A percentile compares a stretch with the other conserved stretches of the same genome.
Evolutionary conservation across 345 rosid genomes (phyloP).

Genomic region (Lepidium africanum): DNA sequence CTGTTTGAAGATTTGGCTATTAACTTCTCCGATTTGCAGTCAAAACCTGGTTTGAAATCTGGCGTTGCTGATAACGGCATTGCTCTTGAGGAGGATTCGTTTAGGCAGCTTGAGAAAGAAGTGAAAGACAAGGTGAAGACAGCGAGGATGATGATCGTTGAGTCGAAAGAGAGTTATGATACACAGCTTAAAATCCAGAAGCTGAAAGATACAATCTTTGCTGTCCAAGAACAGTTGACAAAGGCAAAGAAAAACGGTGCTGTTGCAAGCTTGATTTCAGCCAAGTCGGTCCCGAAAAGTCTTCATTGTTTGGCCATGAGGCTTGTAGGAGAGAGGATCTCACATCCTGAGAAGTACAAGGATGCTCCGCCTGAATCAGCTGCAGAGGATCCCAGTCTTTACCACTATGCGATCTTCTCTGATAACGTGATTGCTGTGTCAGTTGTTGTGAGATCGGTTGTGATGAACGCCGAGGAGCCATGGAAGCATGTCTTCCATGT

Average conservation of each 20-base stretch:
- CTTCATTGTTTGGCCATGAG: conserved; percentile 94
- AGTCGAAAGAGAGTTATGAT: conserved; percentile 80
- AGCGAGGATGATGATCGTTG: conserved; percentile 61
- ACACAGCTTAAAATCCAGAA: conserved; percentile 92
- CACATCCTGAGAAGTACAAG: conserved; percentile 60
- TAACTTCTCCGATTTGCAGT: conserved; percentile 53
- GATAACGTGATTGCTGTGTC: conserved; percentile 91
- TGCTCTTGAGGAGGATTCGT: conserved; percentile 61
- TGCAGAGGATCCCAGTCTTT: conserved; percentile 66
- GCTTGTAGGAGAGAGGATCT: conserved; percentile 78
- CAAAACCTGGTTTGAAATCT: conserved; percentile 44
- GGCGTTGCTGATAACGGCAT: conserved; percentile 38
- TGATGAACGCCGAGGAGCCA: conserved; percentile 72
- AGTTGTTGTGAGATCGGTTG: conserved; percentile 80
- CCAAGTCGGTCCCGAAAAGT: conserved; percentile 80
- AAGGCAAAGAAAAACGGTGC: conserved; percentile 92
- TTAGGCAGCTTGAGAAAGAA: conserved; percentile 83
- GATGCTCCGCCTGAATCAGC: conserved; percentile 50
- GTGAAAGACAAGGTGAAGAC: conserved; percentile 78
- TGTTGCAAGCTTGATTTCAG: conserved; percentile 68
- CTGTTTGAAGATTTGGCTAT: conserved; percentile 66
- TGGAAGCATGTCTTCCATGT: conserved; percentile 84
- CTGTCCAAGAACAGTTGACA: conserved; percentile 62
- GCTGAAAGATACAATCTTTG: conserved; percentile 79
- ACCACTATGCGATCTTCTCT: conserved; percentile 73